Evolutionary conservation across 2,329 filamentous ascomycete genomes (phyloP).

Genomic region (Davidsoniella virescens): DNA sequence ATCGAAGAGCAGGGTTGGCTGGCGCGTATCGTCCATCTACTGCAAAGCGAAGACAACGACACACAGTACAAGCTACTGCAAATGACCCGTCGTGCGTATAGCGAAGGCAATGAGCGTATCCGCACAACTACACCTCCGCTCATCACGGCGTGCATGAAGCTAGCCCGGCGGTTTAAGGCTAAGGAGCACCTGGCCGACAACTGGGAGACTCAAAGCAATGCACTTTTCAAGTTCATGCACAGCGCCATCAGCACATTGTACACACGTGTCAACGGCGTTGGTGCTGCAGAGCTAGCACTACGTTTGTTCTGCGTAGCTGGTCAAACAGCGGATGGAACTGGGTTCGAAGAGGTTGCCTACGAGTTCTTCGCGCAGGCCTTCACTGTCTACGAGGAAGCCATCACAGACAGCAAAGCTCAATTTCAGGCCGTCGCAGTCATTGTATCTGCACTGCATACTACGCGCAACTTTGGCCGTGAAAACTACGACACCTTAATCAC

Average conservation of each 20-base stretch:
- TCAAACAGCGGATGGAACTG: slow-evolving; percentile 78
- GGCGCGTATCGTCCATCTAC: slow-evolving; percentile 76
- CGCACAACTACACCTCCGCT: slow-evolving; percentile 89
- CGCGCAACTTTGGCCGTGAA: slow-evolving; percentile 81
- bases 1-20: slow-evolving; percentile 97
- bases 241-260: slow-evolving; percentile 75
- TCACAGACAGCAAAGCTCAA: slow-evolving; percentile 89
- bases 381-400: slow-evolving; percentile 90
- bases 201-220: slow-evolving; percentile 49
- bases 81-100: slow-evolving; percentile 69
- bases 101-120: slow-evolving; percentile 85
- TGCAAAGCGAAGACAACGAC: slow-evolving; percentile 72
- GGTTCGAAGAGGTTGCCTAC: slow-evolving; percentile 90
- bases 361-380: slow-evolving; percentile 98
- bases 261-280: slow-evolving; percentile 59
- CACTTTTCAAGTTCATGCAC: slow-evolving; percentile 92
- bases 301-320: slow-evolving; percentile 84
- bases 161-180: slow-evolving; percentile 75
- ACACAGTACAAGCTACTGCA: slow-evolving; percentile 90
- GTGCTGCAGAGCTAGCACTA: slow-evolving; percentile 72
- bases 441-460: slow-evolving; percentile 74
- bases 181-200: slow-evolving; percentile 67
- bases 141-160: slow-evolving; percentile 75
- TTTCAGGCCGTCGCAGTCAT: slow-evolving; percentile 97
- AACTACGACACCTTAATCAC: slow-evolving; percentile 98